Conservation (phyloP, 371 early-diverging fungal species). For the Haplosporangium sp. region DNA sequence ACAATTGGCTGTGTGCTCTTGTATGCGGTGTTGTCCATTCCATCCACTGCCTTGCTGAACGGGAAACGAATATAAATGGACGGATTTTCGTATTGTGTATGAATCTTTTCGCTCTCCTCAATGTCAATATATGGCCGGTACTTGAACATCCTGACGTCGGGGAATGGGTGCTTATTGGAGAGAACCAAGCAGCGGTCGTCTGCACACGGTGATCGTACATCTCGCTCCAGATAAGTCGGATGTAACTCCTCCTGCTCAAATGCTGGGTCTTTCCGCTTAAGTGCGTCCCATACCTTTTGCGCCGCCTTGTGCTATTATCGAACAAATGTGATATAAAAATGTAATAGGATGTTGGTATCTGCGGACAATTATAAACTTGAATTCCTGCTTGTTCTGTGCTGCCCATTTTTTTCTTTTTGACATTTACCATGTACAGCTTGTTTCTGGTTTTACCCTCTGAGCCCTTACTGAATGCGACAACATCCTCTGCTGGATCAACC, state of each 20-base stretch:
- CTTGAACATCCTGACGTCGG: slow-evolving; percentile 61
- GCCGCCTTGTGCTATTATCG: slow-evolving; percentile 57
- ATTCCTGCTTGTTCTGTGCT: no score
- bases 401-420: no score
- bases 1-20: slow-evolving; percentile 34
- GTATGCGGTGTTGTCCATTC: slow-evolving; percentile 43
- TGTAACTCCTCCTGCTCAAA: slow-evolving; percentile 56
- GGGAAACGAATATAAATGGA: slow-evolving; percentile 53
- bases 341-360: background rate
- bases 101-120: slow-evolving; percentile 57
- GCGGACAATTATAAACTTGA: background rate
- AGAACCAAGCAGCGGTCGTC: slow-evolving; percentile 70
- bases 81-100: slow-evolving; percentile 59
- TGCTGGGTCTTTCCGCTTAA: slow-evolving; percentile 42
- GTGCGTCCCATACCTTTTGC: slow-evolving; percentile 55
- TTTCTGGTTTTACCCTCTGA: slow-evolving; percentile 53
- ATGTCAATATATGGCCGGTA: slow-evolving; percentile 65
- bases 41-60: slow-evolving; percentile 68
- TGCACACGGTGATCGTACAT: slow-evolving; percentile 61
- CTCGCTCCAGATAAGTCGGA: slow-evolving; percentile 58
- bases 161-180: slow-evolving; percentile 64
- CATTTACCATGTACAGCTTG: slow-evolving; percentile 58
- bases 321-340: background rate
- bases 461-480: slow-evolving; percentile 57
- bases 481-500: slow-evolving; percentile 42